Evolutionary conservation across 139 green algal genomes (phyloP).

Genomic region (Closterium sp.): DNA sequence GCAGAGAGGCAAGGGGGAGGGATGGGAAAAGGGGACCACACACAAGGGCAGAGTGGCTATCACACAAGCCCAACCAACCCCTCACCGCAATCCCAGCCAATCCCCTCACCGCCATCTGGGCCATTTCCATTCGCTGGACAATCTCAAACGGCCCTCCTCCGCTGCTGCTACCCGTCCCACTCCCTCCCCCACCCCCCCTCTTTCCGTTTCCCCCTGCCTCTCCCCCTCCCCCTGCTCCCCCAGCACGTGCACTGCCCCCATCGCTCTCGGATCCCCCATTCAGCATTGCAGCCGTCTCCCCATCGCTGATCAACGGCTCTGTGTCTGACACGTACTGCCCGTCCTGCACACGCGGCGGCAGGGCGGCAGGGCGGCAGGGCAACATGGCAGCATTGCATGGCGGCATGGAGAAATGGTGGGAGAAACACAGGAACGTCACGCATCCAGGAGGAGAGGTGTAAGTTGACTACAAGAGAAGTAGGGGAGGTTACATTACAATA

Average conservation of each 20-base stretch:
- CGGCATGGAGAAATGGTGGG: too few species aligned
- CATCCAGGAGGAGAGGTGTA: too few species aligned
- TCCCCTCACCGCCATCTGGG: constrained; percentile 23
- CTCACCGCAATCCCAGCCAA: too few species aligned
- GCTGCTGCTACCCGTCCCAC: background rate
- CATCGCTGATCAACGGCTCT: background rate
- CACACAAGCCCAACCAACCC: too few species aligned
- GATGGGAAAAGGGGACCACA: too few species aligned
- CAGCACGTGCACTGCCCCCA: background rate
- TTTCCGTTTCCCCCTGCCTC: background rate
- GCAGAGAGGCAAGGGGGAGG: too few species aligned
- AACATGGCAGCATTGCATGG: too few species aligned
- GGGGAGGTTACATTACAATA: too few species aligned
- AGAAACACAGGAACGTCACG: too few species aligned
- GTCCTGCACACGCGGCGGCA: background rate
- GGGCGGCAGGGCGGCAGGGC: background rate
- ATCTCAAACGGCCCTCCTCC: constrained; percentile 27
- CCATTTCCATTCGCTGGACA: constrained; percentile 23
- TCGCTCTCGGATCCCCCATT: background rate
- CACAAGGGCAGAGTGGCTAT: too few species aligned
- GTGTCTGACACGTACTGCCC: background rate
- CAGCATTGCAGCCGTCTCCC: background rate
- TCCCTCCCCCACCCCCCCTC: background rate
- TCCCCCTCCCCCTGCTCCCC: background rate
- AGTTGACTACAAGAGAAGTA: too few species aligned